Percentiles rank a stretch among this genome's conserved stretches.
Conservation (phyloP, 345 rosid genomes). For the Stellera chamaejasme region DNA sequence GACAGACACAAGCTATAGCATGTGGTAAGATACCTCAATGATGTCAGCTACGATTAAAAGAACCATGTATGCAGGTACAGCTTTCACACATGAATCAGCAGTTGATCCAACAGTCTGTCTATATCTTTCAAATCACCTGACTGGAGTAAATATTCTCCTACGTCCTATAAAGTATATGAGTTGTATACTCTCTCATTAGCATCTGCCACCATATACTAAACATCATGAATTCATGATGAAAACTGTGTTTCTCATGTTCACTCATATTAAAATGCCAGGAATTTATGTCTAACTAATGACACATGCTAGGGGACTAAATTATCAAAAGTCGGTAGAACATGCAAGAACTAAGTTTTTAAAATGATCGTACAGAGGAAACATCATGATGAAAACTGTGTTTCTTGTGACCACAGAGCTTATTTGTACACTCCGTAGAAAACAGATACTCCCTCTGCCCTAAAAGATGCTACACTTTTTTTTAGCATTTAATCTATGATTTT, state of each 20-base stretch:
- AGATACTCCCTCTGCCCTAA: too few species aligned
- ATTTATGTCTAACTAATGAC: constrained; percentile 1
- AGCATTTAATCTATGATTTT: too few species aligned
- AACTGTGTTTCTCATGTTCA: too few species aligned
- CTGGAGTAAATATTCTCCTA: constrained; percentile 48
- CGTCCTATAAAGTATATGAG: constrained; percentile 38
- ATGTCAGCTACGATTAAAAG: constrained; percentile 54
- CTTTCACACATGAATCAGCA: constrained; percentile 59
- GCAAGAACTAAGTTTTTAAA: neutral
- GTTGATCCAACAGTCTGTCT: constrained; percentile 80
- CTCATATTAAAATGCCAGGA: neutral
- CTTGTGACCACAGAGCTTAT: neutral
- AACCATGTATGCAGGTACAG: constrained; percentile 73
- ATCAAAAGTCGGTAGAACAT: neutral
- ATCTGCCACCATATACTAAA: neutral
- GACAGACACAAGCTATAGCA: too few species aligned
- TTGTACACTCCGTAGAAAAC: too few species aligned
- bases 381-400: neutral
- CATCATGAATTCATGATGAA: too few species aligned
- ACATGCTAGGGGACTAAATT: neutral
- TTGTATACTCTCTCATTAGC: constrained; percentile 9
- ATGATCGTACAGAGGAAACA: neutral
- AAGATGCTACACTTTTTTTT: too few species aligned
- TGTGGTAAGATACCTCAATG: constrained; percentile 46
- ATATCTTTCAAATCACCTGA: constrained; percentile 58